Evolutionary conservation across 2,329 filamentous ascomycete genomes (phyloP).

Genomic region (Davidsoniella neocaledoniae): DNA sequence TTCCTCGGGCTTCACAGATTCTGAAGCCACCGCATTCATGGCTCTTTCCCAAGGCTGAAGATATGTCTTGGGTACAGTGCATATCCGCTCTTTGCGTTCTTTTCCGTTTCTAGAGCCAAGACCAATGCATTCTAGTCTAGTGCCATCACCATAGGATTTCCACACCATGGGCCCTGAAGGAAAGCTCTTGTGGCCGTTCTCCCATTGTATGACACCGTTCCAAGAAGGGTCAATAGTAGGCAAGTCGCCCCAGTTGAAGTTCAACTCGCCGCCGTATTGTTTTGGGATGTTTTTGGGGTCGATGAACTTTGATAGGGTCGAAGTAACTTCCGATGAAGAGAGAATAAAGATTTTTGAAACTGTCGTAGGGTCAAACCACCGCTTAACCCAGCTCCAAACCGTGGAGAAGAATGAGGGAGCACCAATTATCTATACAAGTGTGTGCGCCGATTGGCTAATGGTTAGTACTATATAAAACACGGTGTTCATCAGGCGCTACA

Average conservation of each 20-base stretch:
- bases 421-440: slow-evolving; percentile 50
- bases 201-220: slow-evolving; percentile 33
- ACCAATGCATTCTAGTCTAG: slow-evolving; percentile 34
- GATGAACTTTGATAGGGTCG: slow-evolving; percentile 67
- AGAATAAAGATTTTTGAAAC: slow-evolving; percentile 95
- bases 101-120: slow-evolving; percentile 31
- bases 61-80: slow-evolving; percentile 32
- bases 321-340: slow-evolving; percentile 50
- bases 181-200: slow-evolving; percentile 34
- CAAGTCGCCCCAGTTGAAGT: slow-evolving; percentile 64
- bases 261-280: slow-evolving; percentile 72
- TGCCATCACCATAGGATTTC: slow-evolving; percentile 30
- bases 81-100: slow-evolving; percentile 30
- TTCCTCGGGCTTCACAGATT: background rate
- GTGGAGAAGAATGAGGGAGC: slow-evolving; percentile 84
- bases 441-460: background rate
- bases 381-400: slow-evolving; percentile 88
- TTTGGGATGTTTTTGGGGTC: slow-evolving; percentile 71
- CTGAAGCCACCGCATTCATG: background rate
- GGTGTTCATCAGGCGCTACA: too few relatives aligned
- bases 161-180: slow-evolving; percentile 41
- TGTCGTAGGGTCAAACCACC: slow-evolving; percentile 88
- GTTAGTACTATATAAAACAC: slow-evolving; percentile 3
- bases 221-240: slow-evolving; percentile 53
- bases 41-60: slow-evolving; percentile 15